phyloP scores from a whole-genome alignment of 2,329 filamentous ascomycete genomes.

The Exophiala xenobiotica region DNA sequence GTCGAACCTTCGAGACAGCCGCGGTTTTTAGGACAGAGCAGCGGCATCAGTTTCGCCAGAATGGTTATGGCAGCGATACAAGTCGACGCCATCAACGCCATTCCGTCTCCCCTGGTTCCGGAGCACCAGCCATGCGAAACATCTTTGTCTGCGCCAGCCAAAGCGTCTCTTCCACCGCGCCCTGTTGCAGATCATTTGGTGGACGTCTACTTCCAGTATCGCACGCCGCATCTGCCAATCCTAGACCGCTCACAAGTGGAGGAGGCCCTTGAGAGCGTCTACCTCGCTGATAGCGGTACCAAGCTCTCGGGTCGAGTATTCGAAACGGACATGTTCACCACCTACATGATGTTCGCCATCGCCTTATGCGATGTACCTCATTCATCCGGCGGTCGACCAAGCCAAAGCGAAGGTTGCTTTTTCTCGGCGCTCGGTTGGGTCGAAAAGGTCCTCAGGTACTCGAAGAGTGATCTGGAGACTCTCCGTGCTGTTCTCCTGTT shows the following conservation, averaged over 20 bases:
- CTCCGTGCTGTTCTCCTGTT: conserved; percentile 35
- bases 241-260: conserved; percentile 32
- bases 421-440: conserved; percentile 34
- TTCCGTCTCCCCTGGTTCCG: background rate
- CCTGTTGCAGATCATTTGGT: conserved; percentile 37
- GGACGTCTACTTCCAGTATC: conserved; percentile 38
- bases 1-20: conserved; percentile 27
- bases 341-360: conserved; percentile 39
- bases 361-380: conserved; percentile 34
- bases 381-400: conserved; percentile 29
- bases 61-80: conserved; percentile 37
- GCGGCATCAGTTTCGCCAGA: conserved; percentile 37
- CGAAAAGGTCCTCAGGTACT: conserved; percentile 35
- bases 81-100: conserved; percentile 16
- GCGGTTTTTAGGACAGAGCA: conserved; percentile 36
- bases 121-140: conserved; percentile 11
- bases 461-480: conserved; percentile 36
- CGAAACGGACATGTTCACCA: conserved; percentile 35
- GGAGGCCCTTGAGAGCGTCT: conserved; percentile 33
- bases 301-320: conserved; percentile 16
- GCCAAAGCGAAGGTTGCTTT: conserved; percentile 40
- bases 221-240: conserved; percentile 37
- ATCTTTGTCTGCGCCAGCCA: conserved; percentile 6
- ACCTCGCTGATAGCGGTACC: conserved; percentile 21
- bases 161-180: conserved; percentile 36